Evolutionary conservation across 2,329 filamentous ascomycete species (phyloP).

Genomic region (Pseudopithomyces chartarum): DNA sequence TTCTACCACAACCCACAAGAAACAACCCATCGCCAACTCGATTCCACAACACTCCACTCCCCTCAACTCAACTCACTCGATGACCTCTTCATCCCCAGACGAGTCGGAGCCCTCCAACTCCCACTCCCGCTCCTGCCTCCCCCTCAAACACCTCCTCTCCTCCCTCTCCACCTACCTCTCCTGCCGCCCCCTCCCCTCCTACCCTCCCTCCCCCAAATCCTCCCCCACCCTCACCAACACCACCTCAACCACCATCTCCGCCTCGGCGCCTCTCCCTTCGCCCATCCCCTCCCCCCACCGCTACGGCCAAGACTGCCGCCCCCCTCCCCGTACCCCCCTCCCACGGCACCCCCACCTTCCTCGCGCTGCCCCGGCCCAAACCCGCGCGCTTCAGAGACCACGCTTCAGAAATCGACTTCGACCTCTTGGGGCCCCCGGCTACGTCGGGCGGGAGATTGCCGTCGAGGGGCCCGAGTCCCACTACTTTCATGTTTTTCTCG

Average conservation of each 20-base stretch:
- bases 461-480: constrained; percentile 24
- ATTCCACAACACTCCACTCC: background rate
- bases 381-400: constrained; percentile 27
- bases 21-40: no score
- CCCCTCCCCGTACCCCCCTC: constrained; percentile 5
- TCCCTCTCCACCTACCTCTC: background rate
- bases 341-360: constrained; percentile 9
- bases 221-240: constrained; percentile 3
- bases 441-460: constrained; percentile 15
- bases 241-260: background rate
- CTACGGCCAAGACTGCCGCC: background rate
- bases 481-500: constrained; percentile 24
- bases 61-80: background rate
- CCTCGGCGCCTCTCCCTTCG: background rate
- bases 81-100: background rate
- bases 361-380: constrained; percentile 5
- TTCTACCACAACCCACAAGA: background rate
- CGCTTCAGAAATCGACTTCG: constrained; percentile 31
- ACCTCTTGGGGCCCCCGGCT: constrained; percentile 22
- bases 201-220: background rate
- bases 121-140: constrained; percentile 16
- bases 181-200: no score
- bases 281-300: background rate
- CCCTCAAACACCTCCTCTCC: constrained; percentile 12
- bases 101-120: constrained; percentile 17